Conservation (phyloP, 2,329 filamentous ascomycete species). For the Lachnellula hyalina region DNA sequence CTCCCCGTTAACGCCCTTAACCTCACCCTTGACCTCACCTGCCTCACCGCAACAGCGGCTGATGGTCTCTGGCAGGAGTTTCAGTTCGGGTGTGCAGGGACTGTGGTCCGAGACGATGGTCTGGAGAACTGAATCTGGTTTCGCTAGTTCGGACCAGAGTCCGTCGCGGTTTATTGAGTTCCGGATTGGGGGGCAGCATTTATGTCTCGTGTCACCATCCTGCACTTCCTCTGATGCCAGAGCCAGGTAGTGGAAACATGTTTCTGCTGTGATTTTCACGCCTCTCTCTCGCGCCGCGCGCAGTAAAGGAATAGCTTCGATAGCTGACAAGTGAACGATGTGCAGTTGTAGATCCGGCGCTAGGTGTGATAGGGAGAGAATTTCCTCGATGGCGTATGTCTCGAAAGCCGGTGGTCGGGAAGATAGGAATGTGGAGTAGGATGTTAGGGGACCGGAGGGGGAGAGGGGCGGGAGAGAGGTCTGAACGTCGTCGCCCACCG, state of each 20-base stretch:
- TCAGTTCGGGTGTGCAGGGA: constrained; percentile 91
- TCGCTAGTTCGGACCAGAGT: constrained; percentile 75
- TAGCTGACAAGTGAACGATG: constrained; percentile 70
- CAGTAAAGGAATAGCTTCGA: constrained; percentile 63
- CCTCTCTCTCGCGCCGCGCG: constrained; percentile 56
- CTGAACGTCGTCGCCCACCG: constrained; percentile 73
- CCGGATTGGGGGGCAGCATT: constrained; percentile 70
- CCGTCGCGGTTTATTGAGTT: constrained; percentile 52
- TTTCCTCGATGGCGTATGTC: constrained; percentile 82
- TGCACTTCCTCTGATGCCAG: constrained; percentile 61
- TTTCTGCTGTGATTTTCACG: constrained; percentile 69
- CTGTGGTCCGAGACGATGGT: constrained; percentile 95
- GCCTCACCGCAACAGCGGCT: constrained; percentile 30
- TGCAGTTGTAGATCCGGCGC: constrained; percentile 82
- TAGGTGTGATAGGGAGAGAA: constrained; percentile 72
- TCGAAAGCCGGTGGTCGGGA: constrained; percentile 88
- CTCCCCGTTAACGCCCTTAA: constrained; percentile 24
- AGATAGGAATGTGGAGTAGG: constrained; percentile 86
- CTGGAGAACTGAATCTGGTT: constrained; percentile 71
- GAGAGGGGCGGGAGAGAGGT: constrained; percentile 62
- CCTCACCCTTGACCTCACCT: constrained; percentile 7
- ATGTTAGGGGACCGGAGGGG: constrained; percentile 65
- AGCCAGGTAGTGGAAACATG: constrained; percentile 69
- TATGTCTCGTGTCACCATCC: constrained; percentile 66
- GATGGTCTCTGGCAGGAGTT: constrained; percentile 71